These are phyloP conservation scores for Angophora floribunda DNA, from an alignment of 345 rosid genomes.

Conservation along the genomic window DNA sequence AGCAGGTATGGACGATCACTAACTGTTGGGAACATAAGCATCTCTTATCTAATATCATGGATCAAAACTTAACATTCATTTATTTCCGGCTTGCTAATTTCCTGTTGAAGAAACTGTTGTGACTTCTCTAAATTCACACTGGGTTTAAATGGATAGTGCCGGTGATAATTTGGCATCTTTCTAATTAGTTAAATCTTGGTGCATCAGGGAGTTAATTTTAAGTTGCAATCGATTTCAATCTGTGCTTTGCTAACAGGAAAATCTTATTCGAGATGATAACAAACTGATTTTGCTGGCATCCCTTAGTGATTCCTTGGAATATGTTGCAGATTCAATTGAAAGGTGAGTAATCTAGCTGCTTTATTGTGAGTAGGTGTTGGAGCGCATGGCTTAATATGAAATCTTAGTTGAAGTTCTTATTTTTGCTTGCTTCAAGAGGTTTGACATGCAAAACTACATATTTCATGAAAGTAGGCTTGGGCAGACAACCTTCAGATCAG, in stretches of 20 bases:
- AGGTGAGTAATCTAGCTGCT: slow-evolving; percentile 37
- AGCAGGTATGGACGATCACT: slow-evolving; percentile 45
- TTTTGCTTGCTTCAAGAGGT: neutral
- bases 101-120: neutral
- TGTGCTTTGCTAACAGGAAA: slow-evolving; percentile 44
- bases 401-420: neutral
- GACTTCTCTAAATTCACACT: neutral
- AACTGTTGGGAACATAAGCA: neutral
- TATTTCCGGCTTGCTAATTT: neutral
- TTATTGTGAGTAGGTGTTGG: neutral
- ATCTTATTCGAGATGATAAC: slow-evolving; percentile 89
- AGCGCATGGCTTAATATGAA: neutral
- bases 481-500: slow-evolving; percentile 37
- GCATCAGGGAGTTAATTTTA: neutral
- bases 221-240: neutral
- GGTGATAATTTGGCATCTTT: neutral
- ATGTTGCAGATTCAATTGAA: slow-evolving; percentile 94
- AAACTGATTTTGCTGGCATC: slow-evolving; percentile 92
- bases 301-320: slow-evolving; percentile 94
- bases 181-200: neutral
- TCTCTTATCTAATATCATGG: neutral
- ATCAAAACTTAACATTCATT: neutral
- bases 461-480: slow-evolving; percentile 47
- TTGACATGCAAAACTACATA: neutral
- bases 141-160: neutral